phyloP scores from a whole-genome alignment of 2,329 filamentous ascomycete species.

The Amesomyces nigricolor region DNA sequence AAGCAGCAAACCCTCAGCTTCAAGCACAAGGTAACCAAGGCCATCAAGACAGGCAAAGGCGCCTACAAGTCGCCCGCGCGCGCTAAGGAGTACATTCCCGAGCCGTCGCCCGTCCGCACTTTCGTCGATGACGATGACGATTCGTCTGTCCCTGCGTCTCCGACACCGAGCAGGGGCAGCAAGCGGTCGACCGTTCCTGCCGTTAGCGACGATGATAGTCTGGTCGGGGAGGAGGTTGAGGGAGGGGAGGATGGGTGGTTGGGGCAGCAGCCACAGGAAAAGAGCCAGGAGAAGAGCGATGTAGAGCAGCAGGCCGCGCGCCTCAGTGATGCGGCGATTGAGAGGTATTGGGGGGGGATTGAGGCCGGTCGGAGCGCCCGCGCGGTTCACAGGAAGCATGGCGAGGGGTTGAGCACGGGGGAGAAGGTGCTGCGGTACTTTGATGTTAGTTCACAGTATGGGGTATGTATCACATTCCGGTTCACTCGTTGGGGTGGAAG shows the following conservation, averaged over 20 bases:
- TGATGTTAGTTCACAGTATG: slow-evolving; percentile 86
- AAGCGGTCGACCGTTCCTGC: neutral
- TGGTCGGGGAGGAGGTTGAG: slow-evolving; percentile 23
- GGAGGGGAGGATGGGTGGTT: neutral
- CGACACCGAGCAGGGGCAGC: neutral
- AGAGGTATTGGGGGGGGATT: slow-evolving; percentile 69
- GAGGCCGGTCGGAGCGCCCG: slow-evolving; percentile 63
- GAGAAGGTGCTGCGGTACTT: slow-evolving; percentile 91
- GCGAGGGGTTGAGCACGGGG: slow-evolving; percentile 56
- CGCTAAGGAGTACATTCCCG: slow-evolving; percentile 31
- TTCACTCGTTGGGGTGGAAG: neutral
- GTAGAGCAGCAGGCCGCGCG: slow-evolving; percentile 30
- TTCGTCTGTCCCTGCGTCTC: too few relatives aligned
- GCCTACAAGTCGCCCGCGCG: slow-evolving; percentile 31
- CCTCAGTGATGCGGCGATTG: slow-evolving; percentile 63
- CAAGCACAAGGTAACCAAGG: slow-evolving; percentile 52
- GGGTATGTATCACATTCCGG: slow-evolving; percentile 54
- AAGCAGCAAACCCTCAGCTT: slow-evolving; percentile 55
- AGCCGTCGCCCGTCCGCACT: slow-evolving; percentile 3
- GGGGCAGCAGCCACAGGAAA: slow-evolving; percentile 1
- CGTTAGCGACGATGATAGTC: slow-evolving; percentile 8
- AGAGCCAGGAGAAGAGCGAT: slow-evolving; percentile 25
- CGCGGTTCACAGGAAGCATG: slow-evolving; percentile 63
- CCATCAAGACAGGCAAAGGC: slow-evolving; percentile 39
- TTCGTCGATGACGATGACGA: too few relatives aligned